Evolutionary conservation across 352 stramenopile genomes (phyloP), one percentile per base, ranked within the genome.

Genomic region (Pilasporangium apinafurcum): DNA sequence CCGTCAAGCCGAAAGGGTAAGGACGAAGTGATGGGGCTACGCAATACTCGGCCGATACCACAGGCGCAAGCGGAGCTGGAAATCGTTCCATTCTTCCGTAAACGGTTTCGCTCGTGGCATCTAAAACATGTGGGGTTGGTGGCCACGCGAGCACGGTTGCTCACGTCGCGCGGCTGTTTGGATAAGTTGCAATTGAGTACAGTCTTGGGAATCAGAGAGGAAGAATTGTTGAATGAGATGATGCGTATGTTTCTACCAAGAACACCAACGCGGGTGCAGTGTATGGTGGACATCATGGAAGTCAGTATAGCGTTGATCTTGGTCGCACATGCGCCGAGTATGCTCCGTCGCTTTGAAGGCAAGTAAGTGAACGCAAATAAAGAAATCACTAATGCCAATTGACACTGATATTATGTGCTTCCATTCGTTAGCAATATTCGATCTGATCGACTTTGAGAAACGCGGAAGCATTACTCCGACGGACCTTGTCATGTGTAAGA

Each of bases 271-370:
- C 59, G 73, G 21, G 68, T 76, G 26, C 67, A 80, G 55, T 80
- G 64, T 47, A 82, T 81, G 72, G 65, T 88, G 21, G 76, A 88
- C 48, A 52, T 49, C n/a, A 80, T 81, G 58, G 72, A 88, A 46
- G 60, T 88, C 12, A 56, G 86, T 21, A 61, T 86, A 25, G 67
- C 70, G 18, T 37, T 88, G 10, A 56, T 68, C 8, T 65, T 88
- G 35, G 70, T 85, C 9, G 86, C 70, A 25, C 76, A 88, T 40
- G 69, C 72, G 14, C 57, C 67, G 1, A 64, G 43, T 22, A 83
- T 82, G 69, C 55, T 62, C 18, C 57, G 56, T n/a, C 73, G 73
- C 27, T 83, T 83, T 37, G 62, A 86, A 59, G 39, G 68, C 75
- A 27, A 6, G 51, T 56, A n/a, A 22, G 9, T 38, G 39, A 24